These are phyloP conservation scores for Podospora fimiseda DNA, from an alignment of 495 filamentous ascomycete genomes.

Conservation along the genomic window DNA sequence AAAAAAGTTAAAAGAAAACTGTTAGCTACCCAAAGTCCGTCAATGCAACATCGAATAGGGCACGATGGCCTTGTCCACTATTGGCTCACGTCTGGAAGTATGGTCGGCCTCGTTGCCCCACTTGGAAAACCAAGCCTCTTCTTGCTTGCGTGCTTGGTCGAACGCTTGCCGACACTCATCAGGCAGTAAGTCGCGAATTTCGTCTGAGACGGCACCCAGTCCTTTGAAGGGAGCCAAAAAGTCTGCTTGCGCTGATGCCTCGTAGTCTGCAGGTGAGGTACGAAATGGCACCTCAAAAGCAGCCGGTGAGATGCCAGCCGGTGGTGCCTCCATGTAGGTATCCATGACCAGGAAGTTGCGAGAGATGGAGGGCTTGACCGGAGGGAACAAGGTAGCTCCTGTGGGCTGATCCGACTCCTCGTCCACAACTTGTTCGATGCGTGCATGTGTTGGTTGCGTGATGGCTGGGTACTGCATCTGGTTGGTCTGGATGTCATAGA, in stretches of 20 bases:
- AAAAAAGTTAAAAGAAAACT: slow-evolving; percentile 6
- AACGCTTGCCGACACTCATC: slow-evolving; percentile 66
- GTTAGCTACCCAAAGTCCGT: not conserved
- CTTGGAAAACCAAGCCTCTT: slow-evolving; percentile 63
- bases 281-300: slow-evolving; percentile 44
- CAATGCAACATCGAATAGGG: slow-evolving; percentile 35
- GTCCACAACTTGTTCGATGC: slow-evolving; percentile 60
- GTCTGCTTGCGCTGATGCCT: slow-evolving; percentile 17
- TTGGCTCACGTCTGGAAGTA: slow-evolving; percentile 35
- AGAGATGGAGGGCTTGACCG: slow-evolving; percentile 56
- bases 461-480: slow-evolving; percentile 74
- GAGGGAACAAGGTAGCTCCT: slow-evolving; percentile 49
- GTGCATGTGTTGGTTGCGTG: slow-evolving; percentile 84
- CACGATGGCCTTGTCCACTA: slow-evolving; percentile 52
- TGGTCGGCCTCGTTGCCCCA: slow-evolving; percentile 60
- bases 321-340: slow-evolving; percentile 56
- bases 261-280: slow-evolving; percentile 23
- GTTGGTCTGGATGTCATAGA: slow-evolving; percentile 94
- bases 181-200: slow-evolving; percentile 64
- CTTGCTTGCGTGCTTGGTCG: slow-evolving; percentile 51
- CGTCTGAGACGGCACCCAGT: slow-evolving; percentile 55
- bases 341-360: slow-evolving; percentile 74
- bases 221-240: slow-evolving; percentile 58
- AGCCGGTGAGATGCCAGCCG: slow-evolving; percentile 30
- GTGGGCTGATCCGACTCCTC: slow-evolving; percentile 14